A percentile compares a stretch with the other conserved stretches of the same genome.
Conservation (phyloP, 2,329 filamentous ascomycete genomes). For the Scedosporium boydii region DNA sequence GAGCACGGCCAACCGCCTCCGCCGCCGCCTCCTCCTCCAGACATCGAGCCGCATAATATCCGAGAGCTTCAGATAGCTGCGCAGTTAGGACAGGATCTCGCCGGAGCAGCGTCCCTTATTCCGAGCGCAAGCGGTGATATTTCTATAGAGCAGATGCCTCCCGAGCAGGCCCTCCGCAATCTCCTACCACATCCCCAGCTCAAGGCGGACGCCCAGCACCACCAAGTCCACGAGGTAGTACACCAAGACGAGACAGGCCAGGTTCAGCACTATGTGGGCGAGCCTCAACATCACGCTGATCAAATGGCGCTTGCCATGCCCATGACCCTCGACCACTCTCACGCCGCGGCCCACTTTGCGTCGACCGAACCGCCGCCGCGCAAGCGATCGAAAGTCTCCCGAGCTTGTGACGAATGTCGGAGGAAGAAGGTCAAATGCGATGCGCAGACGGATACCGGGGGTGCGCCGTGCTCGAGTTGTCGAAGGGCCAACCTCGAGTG, state of each 20-base stretch:
- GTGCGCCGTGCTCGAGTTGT: slow-evolving; percentile 73
- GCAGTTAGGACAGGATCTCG: slow-evolving; percentile 45
- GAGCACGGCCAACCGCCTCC: neutral
- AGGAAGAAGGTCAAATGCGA: slow-evolving; percentile 89
- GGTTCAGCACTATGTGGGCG: slow-evolving; percentile 6
- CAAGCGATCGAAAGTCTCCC: slow-evolving; percentile 77
- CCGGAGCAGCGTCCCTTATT: slow-evolving; percentile 34
- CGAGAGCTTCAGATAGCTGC: slow-evolving; percentile 49
- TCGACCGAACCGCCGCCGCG: slow-evolving; percentile 51
- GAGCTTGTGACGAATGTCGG: slow-evolving; percentile 82
- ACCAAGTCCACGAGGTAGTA: slow-evolving; percentile 12
- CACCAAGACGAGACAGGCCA: slow-evolving; percentile 12
- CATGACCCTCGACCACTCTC: slow-evolving; percentile 24
- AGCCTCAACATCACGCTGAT: slow-evolving; percentile 6
- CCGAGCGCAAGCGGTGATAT: slow-evolving; percentile 35
- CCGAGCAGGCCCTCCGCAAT: slow-evolving; percentile 29
- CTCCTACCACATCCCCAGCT: slow-evolving; percentile 33
- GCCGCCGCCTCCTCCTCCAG: neutral
- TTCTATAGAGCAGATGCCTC: slow-evolving; percentile 21
- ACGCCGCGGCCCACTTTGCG: slow-evolving; percentile 20
- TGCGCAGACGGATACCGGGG: slow-evolving; percentile 62
- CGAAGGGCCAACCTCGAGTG: slow-evolving; percentile 66
- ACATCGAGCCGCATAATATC: slow-evolving; percentile 3
- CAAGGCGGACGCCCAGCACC: slow-evolving; percentile 13
- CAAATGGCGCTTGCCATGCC: slow-evolving; percentile 20